Evolutionary conservation across 1,139 yeast genomes (phyloP), one percentile per base, ranked within the genome.

Genomic region (Yamadazyma oceani): DNA sequence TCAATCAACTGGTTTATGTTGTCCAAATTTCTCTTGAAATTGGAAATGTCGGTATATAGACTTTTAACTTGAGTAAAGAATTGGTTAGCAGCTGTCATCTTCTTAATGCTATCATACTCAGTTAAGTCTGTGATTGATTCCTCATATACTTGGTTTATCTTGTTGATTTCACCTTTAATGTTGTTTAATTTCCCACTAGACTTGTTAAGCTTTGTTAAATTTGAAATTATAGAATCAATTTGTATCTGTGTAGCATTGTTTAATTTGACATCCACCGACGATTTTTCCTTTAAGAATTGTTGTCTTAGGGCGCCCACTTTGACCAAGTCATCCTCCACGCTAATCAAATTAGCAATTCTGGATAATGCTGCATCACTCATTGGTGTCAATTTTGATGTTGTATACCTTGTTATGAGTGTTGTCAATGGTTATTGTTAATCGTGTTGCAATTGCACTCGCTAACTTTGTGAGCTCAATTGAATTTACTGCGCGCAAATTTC

Each of bases 241-340:
- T 82, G 89, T 3, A 69, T 60, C 50, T 78, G 78, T 3, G 86
- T 80, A 30, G 82, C 81, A 28, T 82, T 67, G 49, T 77, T 78
- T 41, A 87, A 67, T 54, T 85, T 85, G 39, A 78, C 68, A 49
- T 87, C 95, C n/a, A 85, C 64, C 1, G 85, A 74, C 0, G 84
- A 73, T 55, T 84, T 85, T 53, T 87, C 94, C 45, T 85, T 77
- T 31, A 62, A 51, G 39, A 87, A 70, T 49, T 82, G 86, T 46
- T 75, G 82, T 43, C 78, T 75, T 28, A 82, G 62, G 1, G 67
- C 58, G 8, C 69, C 60, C 10, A 82, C 72, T 51, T 80, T 81
- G 36, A 70, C 77, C 41, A 84, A 66, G 48, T 83, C 86, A 48
- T 76, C 81, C 46, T 75, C 80, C 10, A 65, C 62, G 47, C 68